Evolutionary conservation across 176 grass and related monocot genomes (phyloP).

Genomic region (Triticum urartu): DNA sequence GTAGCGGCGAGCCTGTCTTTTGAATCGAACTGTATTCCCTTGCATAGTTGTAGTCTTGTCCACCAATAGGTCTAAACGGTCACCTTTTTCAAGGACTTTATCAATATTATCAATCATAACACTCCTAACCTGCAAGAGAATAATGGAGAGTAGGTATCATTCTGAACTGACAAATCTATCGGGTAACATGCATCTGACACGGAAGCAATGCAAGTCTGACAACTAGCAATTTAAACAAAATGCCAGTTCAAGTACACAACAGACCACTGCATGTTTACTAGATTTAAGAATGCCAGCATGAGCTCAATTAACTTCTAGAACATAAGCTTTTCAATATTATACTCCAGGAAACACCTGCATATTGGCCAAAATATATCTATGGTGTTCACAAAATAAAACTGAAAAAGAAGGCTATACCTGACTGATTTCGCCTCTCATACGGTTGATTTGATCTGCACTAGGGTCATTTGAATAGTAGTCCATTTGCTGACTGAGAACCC

Average conservation of each 20-base stretch:
- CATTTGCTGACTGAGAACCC: conserved; percentile 87
- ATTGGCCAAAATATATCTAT: neutral
- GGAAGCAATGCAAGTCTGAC: neutral
- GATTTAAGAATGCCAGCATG: neutral
- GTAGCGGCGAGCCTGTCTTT: conserved; percentile 88
- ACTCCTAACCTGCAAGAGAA: conserved; percentile 66
- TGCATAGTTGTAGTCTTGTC: conserved; percentile 96
- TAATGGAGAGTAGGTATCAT: conserved; percentile 18
- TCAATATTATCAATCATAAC: conserved; percentile 99
- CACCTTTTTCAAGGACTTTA: conserved; percentile 96
- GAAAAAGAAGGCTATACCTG: conserved; percentile 51
- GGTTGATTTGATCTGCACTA: conserved; percentile 87
- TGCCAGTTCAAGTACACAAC: neutral
- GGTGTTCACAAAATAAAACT: neutral
- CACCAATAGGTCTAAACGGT: conserved; percentile 83
- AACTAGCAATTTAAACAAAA: neutral
- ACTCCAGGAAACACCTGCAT: neutral
- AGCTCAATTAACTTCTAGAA: neutral
- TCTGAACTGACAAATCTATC: neutral
- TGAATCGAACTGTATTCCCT: conserved; percentile 88
- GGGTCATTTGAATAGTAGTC: conserved; percentile 98
- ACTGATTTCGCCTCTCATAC: conserved; percentile 91
- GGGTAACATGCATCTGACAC: neutral
- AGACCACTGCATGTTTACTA: neutral
- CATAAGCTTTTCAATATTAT: neutral